Evolutionary conservation across 2,329 filamentous ascomycete genomes (phyloP), one percentile per base, ranked within the genome.

Genomic region (Cercospora sp.): DNA sequence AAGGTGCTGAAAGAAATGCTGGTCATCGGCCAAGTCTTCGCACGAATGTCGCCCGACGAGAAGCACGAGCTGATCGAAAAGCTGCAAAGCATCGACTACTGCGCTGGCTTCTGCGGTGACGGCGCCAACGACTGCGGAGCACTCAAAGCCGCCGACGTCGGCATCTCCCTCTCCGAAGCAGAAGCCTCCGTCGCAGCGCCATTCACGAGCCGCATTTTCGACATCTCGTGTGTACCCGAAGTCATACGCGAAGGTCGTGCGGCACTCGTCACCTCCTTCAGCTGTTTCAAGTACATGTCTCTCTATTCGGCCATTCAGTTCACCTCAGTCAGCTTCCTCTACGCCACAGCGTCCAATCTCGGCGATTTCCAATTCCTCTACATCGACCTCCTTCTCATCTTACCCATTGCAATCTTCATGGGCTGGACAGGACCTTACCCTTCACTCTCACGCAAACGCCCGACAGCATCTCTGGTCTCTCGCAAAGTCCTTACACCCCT

Each of bases 211-310:
- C 89, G 94, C 39, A 86, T 97, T 18, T 99, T 99, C 77, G 95
- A 99, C 78, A 98, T 99, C 75, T 91, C 91, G 12, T 99, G 95
- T 78, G 94, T 99, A 4, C 91, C 94, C 7, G 90, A 94, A 75
- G 90, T 99, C 71, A 98, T 99, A 71, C 80, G 93, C 72, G 95
- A 99, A 83, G 95, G 95, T 20, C 89, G 96, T 70, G 94, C 94
- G 20, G 92, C 96, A 36, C 86, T 99, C 36, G 94, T 98, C n/a
- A 99, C 95, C 12, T 97, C 93, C 80, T 99, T 99, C 83, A 96
- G 92, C 82, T 99, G 95, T 83, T 99, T 99, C 86, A 99, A 98
- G 83, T 99, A 96, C 81, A 99, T 99, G 96, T 96, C 92, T 75
- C 82, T 99, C 72, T 99, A 99, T 83, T 98, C 94, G 2, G 94